Percentiles rank a stretch among this genome's conserved stretches.
These are phyloP conservation scores for Pythium rishiriense DNA, from an alignment of 352 stramenopile species.

Conservation along the genomic window DNA sequence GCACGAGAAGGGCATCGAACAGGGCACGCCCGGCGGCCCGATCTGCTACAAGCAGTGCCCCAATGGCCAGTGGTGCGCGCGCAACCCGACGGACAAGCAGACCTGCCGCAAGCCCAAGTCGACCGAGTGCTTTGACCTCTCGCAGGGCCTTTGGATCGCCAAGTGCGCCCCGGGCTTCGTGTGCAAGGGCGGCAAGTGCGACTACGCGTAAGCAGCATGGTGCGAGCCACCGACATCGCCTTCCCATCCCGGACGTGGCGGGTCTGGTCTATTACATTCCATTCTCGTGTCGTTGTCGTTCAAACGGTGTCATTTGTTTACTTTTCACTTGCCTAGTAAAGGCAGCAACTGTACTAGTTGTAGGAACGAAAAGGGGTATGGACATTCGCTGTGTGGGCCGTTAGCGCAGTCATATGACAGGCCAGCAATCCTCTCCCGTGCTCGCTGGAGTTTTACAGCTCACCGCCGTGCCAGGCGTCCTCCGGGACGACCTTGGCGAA, in stretches of 20 bases:
- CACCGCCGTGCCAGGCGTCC: conserved; percentile 25
- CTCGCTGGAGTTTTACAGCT: conserved; percentile 18
- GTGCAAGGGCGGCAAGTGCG: conserved; percentile 16
- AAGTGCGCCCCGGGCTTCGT: conserved; percentile 22
- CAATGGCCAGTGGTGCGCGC: conserved; percentile 36
- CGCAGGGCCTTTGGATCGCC: conserved; percentile 18
- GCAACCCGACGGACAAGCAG: conserved; percentile 13
- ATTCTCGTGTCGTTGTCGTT: no score
- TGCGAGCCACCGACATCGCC: no score
- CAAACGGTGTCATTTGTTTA: no score
- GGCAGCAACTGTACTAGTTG: no score
- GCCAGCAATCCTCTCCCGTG: no score
- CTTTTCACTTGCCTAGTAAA: no score
- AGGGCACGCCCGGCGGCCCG: not conserved
- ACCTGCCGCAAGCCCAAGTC: conserved; percentile 26
- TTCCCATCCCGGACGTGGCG: no score
- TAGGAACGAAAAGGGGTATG: no score
- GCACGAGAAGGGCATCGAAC: conserved; percentile 4
- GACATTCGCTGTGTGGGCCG: no score
- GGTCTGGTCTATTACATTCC: no score
- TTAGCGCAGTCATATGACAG: no score
- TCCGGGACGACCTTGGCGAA: conserved; percentile 59
- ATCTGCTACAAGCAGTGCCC: conserved; percentile 33
- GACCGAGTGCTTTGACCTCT: conserved; percentile 24
- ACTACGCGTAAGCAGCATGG: no score